Evolutionary conservation across 2,329 filamentous ascomycete species (phyloP).

Genomic region (Nemania sp.): DNA sequence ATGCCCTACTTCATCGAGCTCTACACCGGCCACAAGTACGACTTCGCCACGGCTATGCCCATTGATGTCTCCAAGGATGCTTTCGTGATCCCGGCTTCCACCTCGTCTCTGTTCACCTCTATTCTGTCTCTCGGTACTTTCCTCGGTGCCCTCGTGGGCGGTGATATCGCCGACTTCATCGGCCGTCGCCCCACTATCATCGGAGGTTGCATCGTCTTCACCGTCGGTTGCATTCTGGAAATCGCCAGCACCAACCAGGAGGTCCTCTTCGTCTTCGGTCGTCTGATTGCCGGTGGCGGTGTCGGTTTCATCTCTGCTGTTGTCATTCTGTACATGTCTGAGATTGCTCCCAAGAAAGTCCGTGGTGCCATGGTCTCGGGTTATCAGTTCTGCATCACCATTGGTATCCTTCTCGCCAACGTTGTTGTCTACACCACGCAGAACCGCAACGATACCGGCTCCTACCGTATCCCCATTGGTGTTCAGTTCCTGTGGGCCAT

Average conservation of each 20-base stretch:
- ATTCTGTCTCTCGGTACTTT: conserved; percentile 68
- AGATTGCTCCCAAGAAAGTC: conserved; percentile 61
- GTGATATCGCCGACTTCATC: conserved; percentile 66
- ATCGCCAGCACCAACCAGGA: conserved; percentile 55
- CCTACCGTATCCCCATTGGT: conserved; percentile 72
- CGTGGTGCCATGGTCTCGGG: conserved; percentile 73
- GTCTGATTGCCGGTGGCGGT: conserved; percentile 66
- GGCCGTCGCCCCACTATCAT: conserved; percentile 64
- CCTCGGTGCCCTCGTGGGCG: conserved; percentile 66
- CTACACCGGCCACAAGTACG: conserved; percentile 45
- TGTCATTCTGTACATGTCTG: conserved; percentile 73
- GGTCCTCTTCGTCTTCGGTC: conserved; percentile 62
- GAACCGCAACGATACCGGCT: conserved; percentile 58
- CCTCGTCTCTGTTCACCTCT: conserved; percentile 65
- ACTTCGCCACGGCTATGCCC: conserved; percentile 34
- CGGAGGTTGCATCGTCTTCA: conserved; percentile 62
- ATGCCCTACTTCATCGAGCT: conserved; percentile 44
- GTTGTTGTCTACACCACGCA: conserved; percentile 70
- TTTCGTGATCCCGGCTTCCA: conserved; percentile 50
- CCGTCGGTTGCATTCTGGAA: conserved; percentile 61
- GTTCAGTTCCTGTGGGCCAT: conserved; percentile 63
- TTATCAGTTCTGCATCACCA: conserved; percentile 78
- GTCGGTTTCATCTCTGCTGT: conserved; percentile 70
- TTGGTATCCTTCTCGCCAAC: conserved; percentile 70
- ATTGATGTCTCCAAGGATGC: conserved; percentile 33